Evolutionary conservation across 2,329 filamentous ascomycete genomes (phyloP).

Genomic region (Grosmannia clavigera): DNA sequence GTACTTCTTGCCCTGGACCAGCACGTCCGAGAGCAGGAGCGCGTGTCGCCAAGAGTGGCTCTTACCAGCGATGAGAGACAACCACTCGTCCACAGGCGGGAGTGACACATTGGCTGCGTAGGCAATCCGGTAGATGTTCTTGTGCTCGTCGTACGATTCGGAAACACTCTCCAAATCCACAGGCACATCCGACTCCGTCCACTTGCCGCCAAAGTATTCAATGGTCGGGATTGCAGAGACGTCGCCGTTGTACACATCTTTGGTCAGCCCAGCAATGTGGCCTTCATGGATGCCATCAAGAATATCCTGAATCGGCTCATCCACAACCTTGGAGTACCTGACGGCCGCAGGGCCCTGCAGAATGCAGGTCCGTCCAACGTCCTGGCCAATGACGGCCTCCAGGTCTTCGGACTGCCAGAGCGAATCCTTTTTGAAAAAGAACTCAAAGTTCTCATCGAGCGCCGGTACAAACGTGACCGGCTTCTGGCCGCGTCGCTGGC

Average conservation of each 20-base stretch:
- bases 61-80: slow-evolving; percentile 74
- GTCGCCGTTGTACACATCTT: slow-evolving; percentile 68
- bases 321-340: slow-evolving; percentile 77
- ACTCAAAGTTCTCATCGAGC: slow-evolving; percentile 96
- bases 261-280: slow-evolving; percentile 69
- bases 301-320: slow-evolving; percentile 92
- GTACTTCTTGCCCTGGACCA: slow-evolving; percentile 92
- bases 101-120: slow-evolving; percentile 60
- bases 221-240: slow-evolving; percentile 65
- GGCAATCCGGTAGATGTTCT: slow-evolving; percentile 75
- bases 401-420: slow-evolving; percentile 98
- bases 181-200: slow-evolving; percentile 59
- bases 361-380: slow-evolving; percentile 92
- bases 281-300: slow-evolving; percentile 79
- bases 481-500: slow-evolving; percentile 86
- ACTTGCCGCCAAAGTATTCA: slow-evolving; percentile 91
- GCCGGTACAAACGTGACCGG: slow-evolving; percentile 90
- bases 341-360: slow-evolving; percentile 88
- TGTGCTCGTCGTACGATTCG: slow-evolving; percentile 64
- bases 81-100: slow-evolving; percentile 72
- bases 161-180: slow-evolving; percentile 70
- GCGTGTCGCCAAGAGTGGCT: slow-evolving; percentile 89
- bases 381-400: slow-evolving; percentile 88
- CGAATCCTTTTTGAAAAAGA: slow-evolving; percentile 99
- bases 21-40: slow-evolving; percentile 82